Conservation (phyloP, 1,139 yeast genomes). For the Geotrichum australiense region DNA sequence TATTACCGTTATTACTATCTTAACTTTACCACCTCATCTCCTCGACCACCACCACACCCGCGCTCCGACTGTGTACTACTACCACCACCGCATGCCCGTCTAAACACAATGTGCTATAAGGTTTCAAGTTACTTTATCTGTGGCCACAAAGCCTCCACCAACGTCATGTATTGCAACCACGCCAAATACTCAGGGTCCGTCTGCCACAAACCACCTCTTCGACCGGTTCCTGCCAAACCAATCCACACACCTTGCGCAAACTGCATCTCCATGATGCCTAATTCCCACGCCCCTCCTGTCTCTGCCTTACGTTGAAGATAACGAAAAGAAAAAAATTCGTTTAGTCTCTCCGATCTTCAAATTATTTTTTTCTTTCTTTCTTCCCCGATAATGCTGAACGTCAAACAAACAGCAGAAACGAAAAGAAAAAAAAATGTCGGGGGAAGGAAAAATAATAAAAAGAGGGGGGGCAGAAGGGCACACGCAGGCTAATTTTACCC, state of each 20-base stretch:
- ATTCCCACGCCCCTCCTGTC: no score
- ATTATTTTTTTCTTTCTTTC: slow-evolving; percentile 4
- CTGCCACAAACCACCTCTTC: slow-evolving; percentile 16
- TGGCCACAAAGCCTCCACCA: slow-evolving; percentile 16
- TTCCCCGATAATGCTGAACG: no score
- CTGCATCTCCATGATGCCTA: slow-evolving; percentile 1
- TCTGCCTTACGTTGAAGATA: not conserved
- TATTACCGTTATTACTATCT: not conserved
- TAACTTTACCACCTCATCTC: not conserved
- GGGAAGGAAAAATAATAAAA: no score
- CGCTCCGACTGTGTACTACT: not conserved
- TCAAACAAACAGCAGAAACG: not conserved
- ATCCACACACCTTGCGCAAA: slow-evolving; percentile 11
- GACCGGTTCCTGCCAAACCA: slow-evolving; percentile 15
- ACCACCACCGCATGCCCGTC: no score
- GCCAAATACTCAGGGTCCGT: slow-evolving; percentile 16
- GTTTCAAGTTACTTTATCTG: slow-evolving; percentile 16
- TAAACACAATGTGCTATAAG: slow-evolving; percentile 14
- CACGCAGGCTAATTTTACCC: no score
- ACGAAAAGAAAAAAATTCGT: not conserved
- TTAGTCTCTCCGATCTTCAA: not conserved
- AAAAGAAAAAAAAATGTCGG: no score
- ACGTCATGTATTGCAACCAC: slow-evolving; percentile 16
- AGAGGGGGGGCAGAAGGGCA: no score
- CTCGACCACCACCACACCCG: not conserved